Evolutionary conservation across 768 basidiomycete species (phyloP), one percentile per base, ranked within the genome.

Genomic region (Lactarius trivialis): DNA sequence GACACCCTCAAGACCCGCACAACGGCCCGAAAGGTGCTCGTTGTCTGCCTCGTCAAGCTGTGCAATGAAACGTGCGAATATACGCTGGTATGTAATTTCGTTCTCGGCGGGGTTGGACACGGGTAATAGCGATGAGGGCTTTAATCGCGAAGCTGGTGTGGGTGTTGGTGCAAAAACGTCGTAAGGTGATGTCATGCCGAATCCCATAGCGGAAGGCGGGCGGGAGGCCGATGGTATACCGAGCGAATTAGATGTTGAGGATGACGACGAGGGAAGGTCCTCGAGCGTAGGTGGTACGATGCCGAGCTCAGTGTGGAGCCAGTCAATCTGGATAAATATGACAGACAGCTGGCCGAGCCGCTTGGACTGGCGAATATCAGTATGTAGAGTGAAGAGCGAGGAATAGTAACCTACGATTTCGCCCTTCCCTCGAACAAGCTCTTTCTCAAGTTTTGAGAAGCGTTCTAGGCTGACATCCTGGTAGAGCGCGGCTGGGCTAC

Each of bases 221-320:
- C 72, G 73, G 30, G 73, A 56, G 71, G 74, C 17, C 67, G 67
- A 48, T 3, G 65, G 67, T 8, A 71, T 57, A n/a, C 55, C 59
- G 19, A 73, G 62, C 7, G 71, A 72, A 60, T 60, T 64, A 36
- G 58, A 60, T n/a, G 58, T 60, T 2, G 76, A 74, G 71, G 76
- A 70, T 65, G 72, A 56, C 28, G 73, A 71, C 56, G 70, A 67
- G 0, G 69, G 67, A 71, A 72, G 70, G 60, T 82, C 81, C 19
- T 83, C 82, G 1, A 81, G 67, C 4, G 80, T 75, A 19, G 88
- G 88, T 34, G 86, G 79, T 3, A 79, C 60, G 37, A 93, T 82
- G 28, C 90, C 93, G 6, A 98, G 83, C 70, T 96, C 92, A 30
- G 83, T 80, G 67, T 92, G 82, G 17, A 95, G 75, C 82, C 86